Evolutionary conservation across 1,284 basidiomycete species (phyloP).

Genomic region (Cutaneotrichosporon cyanovorans): DNA sequence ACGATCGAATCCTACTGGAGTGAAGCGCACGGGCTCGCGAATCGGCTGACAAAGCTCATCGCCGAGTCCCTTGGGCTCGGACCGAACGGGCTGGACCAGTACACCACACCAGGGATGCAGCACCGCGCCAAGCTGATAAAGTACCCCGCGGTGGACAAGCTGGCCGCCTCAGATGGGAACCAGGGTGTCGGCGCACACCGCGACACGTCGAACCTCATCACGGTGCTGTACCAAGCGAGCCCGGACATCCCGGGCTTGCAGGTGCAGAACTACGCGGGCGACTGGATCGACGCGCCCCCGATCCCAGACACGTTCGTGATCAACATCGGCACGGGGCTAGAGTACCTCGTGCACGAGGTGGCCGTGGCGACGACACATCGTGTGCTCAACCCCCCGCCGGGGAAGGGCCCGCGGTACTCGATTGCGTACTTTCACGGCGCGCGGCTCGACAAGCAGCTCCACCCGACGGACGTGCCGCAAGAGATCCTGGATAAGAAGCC

Average conservation of each 20-base stretch:
- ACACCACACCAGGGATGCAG: conserved; percentile 9
- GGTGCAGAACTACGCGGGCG: conserved; percentile 57
- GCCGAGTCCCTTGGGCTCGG: conserved; percentile 13
- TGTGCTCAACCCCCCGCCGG: conserved; percentile 58
- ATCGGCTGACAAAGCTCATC: conserved; percentile 8
- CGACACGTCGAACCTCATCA: conserved; percentile 47
- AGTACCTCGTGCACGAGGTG: conserved; percentile 81
- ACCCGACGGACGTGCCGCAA: conserved; percentile 7
- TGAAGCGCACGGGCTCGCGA: conserved; percentile 5
- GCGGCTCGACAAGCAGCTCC: conserved; percentile 12
- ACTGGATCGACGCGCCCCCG: conserved; percentile 60
- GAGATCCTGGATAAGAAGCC: conserved; percentile 14
- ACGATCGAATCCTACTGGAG: conserved; percentile 7
- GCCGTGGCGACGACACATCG: conserved; percentile 80
- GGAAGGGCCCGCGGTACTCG: conserved; percentile 63
- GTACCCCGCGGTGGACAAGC: conserved; percentile 15
- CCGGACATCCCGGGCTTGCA: conserved; percentile 53
- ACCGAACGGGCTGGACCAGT: conserved; percentile 9
- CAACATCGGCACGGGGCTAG: conserved; percentile 77
- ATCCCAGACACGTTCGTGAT: conserved; percentile 61
- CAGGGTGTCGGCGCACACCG: conserved; percentile 19
- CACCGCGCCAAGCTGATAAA: conserved; percentile 20
- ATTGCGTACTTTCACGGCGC: conserved; percentile 55
- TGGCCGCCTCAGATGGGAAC: conserved; percentile 9
- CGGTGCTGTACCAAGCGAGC: conserved; percentile 58